Evolutionary conservation across 805 yeast species (phyloP), one percentile per base, ranked within the genome.

Genomic region (Wickerhamiella dianesei): DNA sequence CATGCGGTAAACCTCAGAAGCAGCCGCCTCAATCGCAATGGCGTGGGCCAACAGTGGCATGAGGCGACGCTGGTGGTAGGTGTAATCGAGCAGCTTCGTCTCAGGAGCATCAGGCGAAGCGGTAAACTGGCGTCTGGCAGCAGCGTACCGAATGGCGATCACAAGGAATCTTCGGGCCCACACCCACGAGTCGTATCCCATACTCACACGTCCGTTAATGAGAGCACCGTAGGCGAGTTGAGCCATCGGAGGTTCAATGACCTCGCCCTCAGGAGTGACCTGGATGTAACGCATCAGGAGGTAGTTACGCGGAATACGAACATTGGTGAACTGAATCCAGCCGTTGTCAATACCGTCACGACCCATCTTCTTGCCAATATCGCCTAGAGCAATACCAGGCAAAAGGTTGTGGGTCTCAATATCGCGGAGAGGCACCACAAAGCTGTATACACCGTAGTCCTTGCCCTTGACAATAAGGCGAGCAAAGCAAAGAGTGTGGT

Each of bases 281-380:
- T 75, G 73, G 44, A 85, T 75, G 64, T 77, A 83, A 61, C 79
- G 81, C 60, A 77, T 77, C 55, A 85, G 69, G 87, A 85, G 77
- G 63, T 74, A 79, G 61, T 71, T 79, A 52, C 82, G 72, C 46
- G 95, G 95, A 50, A 85, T 80, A 35, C 76, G 70, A 46, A 84
- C 94, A 56, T 78, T 70, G 32, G 81, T 70, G 64, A 82, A 85
- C 64, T 85, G 95, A 58, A 85, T 84, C 94, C 94, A 85, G 46
- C 95, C 95, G 62, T 85, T 85, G 59, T 85, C 95, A 55, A 84
- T 81, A 47, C 92, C 94, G 56, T 83, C 87, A 58, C 95, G 72
- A 37, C 95, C 95, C 94, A 85, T 84, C 64, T 85, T 85, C 47
- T 80, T 75, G 47, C 95, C 95, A 61, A 85, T 82, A 61, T 85